Conservation (phyloP, 2,329 filamentous ascomycete species). For the Botryotinia convoluta region DNA sequence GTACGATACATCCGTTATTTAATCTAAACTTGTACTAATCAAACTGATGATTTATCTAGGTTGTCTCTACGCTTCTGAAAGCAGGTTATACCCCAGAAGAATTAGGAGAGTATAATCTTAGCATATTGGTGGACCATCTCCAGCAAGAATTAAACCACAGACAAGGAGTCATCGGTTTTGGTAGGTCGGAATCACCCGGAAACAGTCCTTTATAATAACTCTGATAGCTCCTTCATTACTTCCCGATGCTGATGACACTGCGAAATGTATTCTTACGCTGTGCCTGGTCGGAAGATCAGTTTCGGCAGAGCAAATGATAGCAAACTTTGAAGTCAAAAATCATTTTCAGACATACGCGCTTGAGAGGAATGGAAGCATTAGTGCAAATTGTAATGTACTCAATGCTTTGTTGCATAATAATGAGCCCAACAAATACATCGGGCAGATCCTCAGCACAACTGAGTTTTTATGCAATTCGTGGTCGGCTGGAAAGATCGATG, state of each 20-base stretch:
- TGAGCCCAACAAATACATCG: neutral
- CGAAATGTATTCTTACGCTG: slow-evolving; percentile 5
- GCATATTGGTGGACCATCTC: neutral
- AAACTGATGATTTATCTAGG: neutral
- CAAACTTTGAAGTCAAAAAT: neutral
- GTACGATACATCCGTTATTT: slow-evolving; percentile 25
- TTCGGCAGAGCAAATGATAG: neutral
- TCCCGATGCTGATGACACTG: slow-evolving; percentile 9
- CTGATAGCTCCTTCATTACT: neutral
- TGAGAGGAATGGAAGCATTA: slow-evolving; percentile 14
- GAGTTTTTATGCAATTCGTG: neutral
- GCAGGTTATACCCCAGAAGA: neutral
- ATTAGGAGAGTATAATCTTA: neutral
- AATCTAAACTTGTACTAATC: neutral
- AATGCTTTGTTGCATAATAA: neutral
- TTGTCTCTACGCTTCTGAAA: neutral
- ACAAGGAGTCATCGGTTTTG: neutral
- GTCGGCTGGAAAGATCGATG: neutral
- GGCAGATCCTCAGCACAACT: neutral
- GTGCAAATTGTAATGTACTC: slow-evolving; percentile 8
- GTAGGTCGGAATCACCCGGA: neutral
- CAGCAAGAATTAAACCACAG: neutral
- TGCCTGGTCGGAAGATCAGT: neutral
- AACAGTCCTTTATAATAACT: neutral
- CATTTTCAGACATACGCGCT: slow-evolving; percentile 13